Conservation (phyloP, 2,329 filamentous ascomycete genomes). For the Botrytis galanthina region DNA sequence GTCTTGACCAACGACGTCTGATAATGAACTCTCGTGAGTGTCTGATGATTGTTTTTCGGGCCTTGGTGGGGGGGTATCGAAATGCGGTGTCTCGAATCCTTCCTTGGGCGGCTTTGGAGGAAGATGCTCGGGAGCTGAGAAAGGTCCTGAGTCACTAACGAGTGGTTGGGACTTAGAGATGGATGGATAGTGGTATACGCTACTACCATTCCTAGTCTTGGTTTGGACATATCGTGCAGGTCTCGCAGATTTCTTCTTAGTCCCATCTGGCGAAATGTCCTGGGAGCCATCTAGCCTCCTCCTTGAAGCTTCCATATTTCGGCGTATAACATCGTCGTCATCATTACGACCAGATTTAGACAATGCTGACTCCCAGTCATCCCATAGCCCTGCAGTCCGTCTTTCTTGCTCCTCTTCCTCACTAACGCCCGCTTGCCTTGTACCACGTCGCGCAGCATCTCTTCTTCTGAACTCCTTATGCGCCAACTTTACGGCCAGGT, state of each 20-base stretch:
- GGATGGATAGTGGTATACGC: slow-evolving; percentile 55
- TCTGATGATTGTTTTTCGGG: slow-evolving; percentile 32
- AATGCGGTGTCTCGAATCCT: slow-evolving; percentile 18
- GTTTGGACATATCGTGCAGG: slow-evolving; percentile 28
- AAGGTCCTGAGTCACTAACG: slow-evolving; percentile 28
- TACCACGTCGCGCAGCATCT: slow-evolving; percentile 58
- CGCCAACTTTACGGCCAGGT: slow-evolving; percentile 74
- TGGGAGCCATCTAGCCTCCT: slow-evolving; percentile 41
- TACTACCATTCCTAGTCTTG: slow-evolving; percentile 25
- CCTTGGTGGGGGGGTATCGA: slow-evolving; percentile 19
- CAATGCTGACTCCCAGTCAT: slow-evolving; percentile 49
- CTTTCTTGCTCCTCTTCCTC: slow-evolving; percentile 57
- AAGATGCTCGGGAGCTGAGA: slow-evolving; percentile 20
- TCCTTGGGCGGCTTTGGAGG: slow-evolving; percentile 37
- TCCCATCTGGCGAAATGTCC: slow-evolving; percentile 29
- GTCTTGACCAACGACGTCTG: slow-evolving; percentile 21
- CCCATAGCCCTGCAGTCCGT: slow-evolving; percentile 53
- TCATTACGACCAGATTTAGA: slow-evolving; percentile 37
- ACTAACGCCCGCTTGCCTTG: slow-evolving; percentile 55
- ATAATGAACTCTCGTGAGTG: background rate
- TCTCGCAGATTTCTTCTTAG: slow-evolving; percentile 35
- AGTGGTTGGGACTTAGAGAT: slow-evolving; percentile 53
- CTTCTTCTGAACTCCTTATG: slow-evolving; percentile 68
- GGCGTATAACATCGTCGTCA: slow-evolving; percentile 47
- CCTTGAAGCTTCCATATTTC: slow-evolving; percentile 51